Percentiles rank a stretch among this genome's conserved stretches.
Conservation (phyloP, 805 yeast species). For the Yarrowia sp. region DNA sequence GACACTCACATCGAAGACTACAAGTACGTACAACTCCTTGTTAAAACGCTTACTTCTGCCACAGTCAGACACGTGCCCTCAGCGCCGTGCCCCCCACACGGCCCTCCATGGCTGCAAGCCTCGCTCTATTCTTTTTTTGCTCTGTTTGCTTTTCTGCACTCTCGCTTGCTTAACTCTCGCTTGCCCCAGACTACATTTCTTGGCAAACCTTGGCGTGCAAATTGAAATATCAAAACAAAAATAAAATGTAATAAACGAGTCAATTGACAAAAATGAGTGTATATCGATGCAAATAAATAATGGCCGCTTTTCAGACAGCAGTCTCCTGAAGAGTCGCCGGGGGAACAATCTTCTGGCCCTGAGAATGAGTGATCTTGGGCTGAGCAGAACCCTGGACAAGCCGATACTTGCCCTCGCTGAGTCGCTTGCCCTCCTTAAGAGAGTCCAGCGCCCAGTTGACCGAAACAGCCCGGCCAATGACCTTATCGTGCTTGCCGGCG, state of each 20-base stretch:
- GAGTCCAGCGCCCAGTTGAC: conserved; percentile 30
- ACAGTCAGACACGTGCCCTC: no score
- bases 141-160: background rate
- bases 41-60: no score
- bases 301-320: background rate
- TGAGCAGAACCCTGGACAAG: background rate
- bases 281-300: conserved; percentile 7
- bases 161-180: background rate
- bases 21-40: no score
- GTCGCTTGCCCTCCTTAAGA: conserved; percentile 19
- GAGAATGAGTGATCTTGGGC: background rate
- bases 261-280: no score
- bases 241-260: background rate
- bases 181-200: conserved; percentile 12
- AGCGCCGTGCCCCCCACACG: no score
- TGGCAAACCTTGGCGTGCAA: conserved; percentile 1
- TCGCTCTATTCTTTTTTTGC: background rate
- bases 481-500: conserved; percentile 31
- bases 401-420: conserved; percentile 9
- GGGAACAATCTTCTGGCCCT: background rate
- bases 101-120: no score
- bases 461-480: conserved; percentile 1
- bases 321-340: no score
- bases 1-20: no score
- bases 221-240: no score